Evolutionary conservation across 1,284 basidiomycete genomes (phyloP), one percentile per base, ranked within the genome.

Genomic region (Pascua guehoae): DNA sequence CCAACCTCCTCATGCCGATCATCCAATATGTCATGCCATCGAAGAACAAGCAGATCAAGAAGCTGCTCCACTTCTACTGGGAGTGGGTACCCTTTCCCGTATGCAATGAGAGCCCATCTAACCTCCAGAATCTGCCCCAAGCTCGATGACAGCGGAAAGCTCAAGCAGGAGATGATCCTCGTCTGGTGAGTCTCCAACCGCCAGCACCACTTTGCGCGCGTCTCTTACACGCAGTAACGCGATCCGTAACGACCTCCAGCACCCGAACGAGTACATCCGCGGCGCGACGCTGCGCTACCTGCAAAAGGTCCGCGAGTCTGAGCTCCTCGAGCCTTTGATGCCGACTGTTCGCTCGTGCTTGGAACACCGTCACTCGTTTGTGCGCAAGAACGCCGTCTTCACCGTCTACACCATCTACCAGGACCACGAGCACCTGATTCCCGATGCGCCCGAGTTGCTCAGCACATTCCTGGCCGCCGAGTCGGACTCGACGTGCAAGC

Each of bases 141-240:
- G 78, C 88, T 96, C 66, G 96, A 98, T 69, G 94, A 98, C 64
- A 86, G 86, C 64, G 96, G 96, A 55, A 98, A 98, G 80, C 80
- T 98, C 69, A 98, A 97, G 83, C 96, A 98, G 79, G 96, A 98
- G 81, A 98, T 98, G 96, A 98, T 98, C 71, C 84, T 99, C 48
- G 95, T 98, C 47, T 94, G 95, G 91, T 94, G 75, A 72, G 89
- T 85, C 1, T 10, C 16, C 11, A 10, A 45, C 9, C 12, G 3
- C 5, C 38, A 2, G 7, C 24, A 3, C 7, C 24, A 3, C 24
- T 32, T 3, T 32, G 4, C 5, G 15, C 16, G n/a, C 8, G 8
- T 8, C 37, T 51, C 60, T 65, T 42, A 59, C 44, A 17, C 24
- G 40, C 70, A 93, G 91, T 70, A 98, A 98, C 72, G 94, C 94